phyloP scores from a whole-genome alignment of 2,329 filamentous ascomycete genomes.

The Pyrenochaeta sp. region DNA sequence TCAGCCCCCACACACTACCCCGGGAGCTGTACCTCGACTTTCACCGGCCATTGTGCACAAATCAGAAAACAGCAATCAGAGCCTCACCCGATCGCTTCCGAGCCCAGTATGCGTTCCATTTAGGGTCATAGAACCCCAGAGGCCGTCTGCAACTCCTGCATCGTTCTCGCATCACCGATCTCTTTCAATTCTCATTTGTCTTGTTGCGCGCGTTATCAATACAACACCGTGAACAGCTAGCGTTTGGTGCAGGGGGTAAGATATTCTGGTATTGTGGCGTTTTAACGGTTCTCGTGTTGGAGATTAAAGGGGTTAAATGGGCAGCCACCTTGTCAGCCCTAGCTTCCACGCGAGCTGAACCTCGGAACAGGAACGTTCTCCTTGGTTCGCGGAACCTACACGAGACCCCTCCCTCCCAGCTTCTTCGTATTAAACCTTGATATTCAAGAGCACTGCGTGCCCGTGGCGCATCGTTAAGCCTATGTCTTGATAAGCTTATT shows the following conservation, averaged over 20 bases:
- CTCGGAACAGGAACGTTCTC: not conserved
- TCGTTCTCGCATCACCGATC: not conserved
- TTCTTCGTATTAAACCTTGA: conserved; percentile 3
- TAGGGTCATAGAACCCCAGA: not conserved
- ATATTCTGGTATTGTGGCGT: conserved; percentile 3
- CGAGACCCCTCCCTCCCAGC: not conserved
- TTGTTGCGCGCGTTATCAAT: not conserved
- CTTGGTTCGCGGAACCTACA: not conserved
- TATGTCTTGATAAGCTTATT: conserved; percentile 6
- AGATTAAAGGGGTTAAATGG: not conserved
- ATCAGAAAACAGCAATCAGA: not conserved
- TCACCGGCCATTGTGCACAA: not conserved
- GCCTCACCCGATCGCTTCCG: not conserved
- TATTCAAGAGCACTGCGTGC: not conserved
- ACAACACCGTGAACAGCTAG: not conserved
- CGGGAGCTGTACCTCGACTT: not conserved
- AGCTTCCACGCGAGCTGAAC: not conserved
- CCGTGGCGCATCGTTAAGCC: not conserved
- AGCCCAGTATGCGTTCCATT: not conserved
- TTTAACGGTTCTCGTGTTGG: conserved; percentile 1
- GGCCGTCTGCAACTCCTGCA: not conserved
- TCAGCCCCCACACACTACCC: too few relatives aligned
- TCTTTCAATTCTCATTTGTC: not conserved
- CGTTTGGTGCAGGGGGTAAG: not conserved
- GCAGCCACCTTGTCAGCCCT: conserved; percentile 1